Evolutionary conservation across 495 filamentous ascomycete genomes (phyloP).

Genomic region (Xylaria flabelliformis): DNA sequence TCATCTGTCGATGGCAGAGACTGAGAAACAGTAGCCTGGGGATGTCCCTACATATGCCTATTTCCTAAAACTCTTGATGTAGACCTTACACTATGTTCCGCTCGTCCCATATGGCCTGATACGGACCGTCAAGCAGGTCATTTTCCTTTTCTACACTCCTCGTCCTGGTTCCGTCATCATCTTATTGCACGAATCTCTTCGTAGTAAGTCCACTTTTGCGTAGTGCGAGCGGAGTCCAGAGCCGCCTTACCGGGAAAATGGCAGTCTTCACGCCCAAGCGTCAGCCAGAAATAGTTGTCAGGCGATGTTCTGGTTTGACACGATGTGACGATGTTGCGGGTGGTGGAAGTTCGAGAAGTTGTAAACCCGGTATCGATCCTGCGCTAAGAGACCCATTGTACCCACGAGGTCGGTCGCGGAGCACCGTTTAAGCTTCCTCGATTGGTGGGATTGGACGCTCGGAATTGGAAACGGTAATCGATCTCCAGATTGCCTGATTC

Average conservation of each 20-base stretch:
- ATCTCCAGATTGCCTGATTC: conserved; percentile 25
- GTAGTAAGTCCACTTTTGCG: background rate
- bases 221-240: background rate
- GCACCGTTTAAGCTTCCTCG: background rate
- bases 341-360: background rate
- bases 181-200: background rate
- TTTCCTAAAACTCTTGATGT: no score
- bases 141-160: background rate
- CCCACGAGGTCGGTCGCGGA: conserved; percentile 12
- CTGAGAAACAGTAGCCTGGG: background rate
- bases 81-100: background rate
- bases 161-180: background rate
- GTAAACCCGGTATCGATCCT: conserved; percentile 14
- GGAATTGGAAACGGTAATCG: conserved; percentile 10
- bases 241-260: conserved; percentile 7
- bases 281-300: background rate
- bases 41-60: background rate
- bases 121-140: background rate
- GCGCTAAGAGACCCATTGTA: conserved; percentile 10
- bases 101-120: background rate
- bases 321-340: conserved; percentile 18
- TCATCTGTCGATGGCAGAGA: background rate
- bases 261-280: background rate
- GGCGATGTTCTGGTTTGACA: background rate
- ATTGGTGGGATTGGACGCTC: conserved; percentile 22